Evolutionary conservation across 2,329 filamentous ascomycete genomes (phyloP).

Genomic region (Aspergillus uvarum): DNA sequence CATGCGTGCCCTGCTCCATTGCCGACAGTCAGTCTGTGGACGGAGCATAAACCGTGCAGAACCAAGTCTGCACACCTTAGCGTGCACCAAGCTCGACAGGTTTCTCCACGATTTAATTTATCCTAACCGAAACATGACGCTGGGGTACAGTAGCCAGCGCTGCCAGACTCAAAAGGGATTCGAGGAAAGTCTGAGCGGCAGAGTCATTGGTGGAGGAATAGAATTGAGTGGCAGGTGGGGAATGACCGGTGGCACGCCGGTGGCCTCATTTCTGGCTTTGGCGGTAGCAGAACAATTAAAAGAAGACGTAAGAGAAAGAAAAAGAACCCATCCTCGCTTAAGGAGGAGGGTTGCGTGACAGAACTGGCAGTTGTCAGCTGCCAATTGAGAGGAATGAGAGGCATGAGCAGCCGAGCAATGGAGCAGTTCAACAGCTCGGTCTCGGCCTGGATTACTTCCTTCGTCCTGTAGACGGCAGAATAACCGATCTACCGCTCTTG

Average conservation of each 20-base stretch:
- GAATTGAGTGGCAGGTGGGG: slow-evolving; percentile 5
- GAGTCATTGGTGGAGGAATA: slow-evolving; percentile 22
- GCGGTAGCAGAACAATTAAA: not conserved
- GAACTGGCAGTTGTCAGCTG: not conserved
- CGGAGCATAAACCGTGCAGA: not conserved
- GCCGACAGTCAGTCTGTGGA: not conserved
- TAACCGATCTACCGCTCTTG: not conserved
- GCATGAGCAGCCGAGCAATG: too few species aligned
- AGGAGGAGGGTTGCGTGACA: not conserved
- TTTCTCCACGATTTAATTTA: slow-evolving; percentile 2
- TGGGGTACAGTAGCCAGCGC: not conserved
- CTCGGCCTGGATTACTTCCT: not conserved
- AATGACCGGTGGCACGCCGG: slow-evolving; percentile 5
- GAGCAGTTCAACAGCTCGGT: not conserved
- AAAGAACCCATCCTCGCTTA: not conserved
- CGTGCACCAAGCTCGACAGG: not conserved
- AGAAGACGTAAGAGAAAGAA: too few species aligned
- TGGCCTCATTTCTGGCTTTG: not conserved
- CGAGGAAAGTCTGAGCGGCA: not conserved
- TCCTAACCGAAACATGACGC: not conserved
- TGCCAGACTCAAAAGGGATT: not conserved
- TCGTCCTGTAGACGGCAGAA: not conserved
- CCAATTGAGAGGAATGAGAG: too few species aligned
- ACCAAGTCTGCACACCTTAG: not conserved
- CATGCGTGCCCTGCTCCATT: not conserved